Evolutionary conservation across 208 protist species (phyloP).

Genomic region (Acanthamoeba royreba): DNA sequence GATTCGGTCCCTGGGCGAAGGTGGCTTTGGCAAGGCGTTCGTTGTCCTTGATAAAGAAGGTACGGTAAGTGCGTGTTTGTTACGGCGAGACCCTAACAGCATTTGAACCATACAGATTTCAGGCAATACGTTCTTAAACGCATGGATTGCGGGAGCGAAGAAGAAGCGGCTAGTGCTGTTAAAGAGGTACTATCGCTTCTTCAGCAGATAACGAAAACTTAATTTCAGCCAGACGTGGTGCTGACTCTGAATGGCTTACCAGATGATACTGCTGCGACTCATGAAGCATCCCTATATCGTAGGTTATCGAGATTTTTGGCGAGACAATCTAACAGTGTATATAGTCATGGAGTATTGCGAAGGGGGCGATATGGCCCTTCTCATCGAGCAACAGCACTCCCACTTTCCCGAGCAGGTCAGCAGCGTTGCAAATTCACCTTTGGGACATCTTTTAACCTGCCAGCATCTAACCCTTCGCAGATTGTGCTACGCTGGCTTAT

Average conservation of each 20-base stretch:
- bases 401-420: neutral
- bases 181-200: neutral
- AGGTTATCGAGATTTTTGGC: neutral
- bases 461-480: neutral
- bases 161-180: neutral
- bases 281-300: neutral
- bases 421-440: neutral
- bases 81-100: too few relatives aligned
- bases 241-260: neutral
- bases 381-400: conserved; percentile 74
- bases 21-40: neutral
- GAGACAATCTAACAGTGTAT: conserved; percentile 75
- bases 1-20: neutral
- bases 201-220: too few relatives aligned
- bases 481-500: neutral
- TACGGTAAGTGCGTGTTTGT: too few relatives aligned
- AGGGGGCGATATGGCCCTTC: conserved; percentile 77
- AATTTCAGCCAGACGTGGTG: too few relatives aligned
- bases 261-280: neutral
- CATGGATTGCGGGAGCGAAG: neutral
- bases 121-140: neutral
- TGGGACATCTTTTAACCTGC: neutral
- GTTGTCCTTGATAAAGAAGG: neutral
- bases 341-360: conserved; percentile 88
- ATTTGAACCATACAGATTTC: too few relatives aligned